Conservation (phyloP, 306 rosid genomes). For the Begonia peltatifolia region DNA sequence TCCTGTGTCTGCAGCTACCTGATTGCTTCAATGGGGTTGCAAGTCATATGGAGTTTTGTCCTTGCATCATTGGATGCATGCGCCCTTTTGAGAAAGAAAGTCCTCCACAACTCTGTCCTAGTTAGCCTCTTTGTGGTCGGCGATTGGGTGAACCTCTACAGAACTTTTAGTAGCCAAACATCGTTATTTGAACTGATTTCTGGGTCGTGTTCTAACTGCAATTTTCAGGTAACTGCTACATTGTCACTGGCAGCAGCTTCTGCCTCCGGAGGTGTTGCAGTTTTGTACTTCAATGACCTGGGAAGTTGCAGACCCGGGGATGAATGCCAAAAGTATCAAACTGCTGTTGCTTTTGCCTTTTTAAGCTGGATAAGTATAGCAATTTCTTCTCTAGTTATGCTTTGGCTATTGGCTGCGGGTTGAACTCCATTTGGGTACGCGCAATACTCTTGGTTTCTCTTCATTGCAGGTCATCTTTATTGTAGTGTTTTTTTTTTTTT, state of each 20-base stretch:
- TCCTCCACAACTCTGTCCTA: constrained; percentile 54
- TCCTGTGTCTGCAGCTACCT: constrained; percentile 42
- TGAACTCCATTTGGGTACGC: constrained; percentile 12
- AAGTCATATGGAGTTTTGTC: constrained; percentile 69
- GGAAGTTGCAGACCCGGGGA: constrained; percentile 42
- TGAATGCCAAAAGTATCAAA: constrained; percentile 61
- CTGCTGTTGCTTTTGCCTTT: constrained; percentile 61
- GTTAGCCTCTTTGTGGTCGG: constrained; percentile 89
- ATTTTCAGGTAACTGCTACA: constrained; percentile 55
- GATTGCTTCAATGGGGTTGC: constrained; percentile 87
- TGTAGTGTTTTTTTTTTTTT: no score
- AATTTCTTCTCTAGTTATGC: constrained; percentile 66
- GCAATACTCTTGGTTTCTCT: neutral
- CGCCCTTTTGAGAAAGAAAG: constrained; percentile 58
- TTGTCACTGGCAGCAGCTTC: constrained; percentile 92
- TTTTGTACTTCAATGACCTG: constrained; percentile 59
- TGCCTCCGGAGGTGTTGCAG: constrained; percentile 65
- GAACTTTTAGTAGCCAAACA: no score
- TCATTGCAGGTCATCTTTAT: no score
- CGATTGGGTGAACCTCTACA: constrained; percentile 66
- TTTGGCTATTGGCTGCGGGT: constrained; percentile 74
- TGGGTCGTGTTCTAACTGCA: no score
- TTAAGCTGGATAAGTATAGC: constrained; percentile 72
- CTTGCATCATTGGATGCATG: constrained; percentile 64
- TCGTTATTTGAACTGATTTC: no score